phyloP scores from a whole-genome alignment of 306 rosid species.

The Rubus idaeus region DNA sequence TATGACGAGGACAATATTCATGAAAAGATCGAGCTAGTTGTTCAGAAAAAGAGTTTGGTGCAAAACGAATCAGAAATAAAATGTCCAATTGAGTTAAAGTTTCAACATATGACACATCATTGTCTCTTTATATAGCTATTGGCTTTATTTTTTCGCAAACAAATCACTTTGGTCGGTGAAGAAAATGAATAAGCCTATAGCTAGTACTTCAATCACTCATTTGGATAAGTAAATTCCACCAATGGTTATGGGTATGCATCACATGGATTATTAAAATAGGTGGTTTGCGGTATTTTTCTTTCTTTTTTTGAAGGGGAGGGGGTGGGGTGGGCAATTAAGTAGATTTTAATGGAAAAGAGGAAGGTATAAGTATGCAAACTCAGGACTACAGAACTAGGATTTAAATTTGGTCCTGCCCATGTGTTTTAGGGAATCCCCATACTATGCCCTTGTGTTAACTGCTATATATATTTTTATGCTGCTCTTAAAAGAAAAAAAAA shows the following conservation, averaged over 20 bases:
- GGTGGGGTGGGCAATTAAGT: too few species aligned
- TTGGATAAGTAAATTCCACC: not conserved
- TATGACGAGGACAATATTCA: not conserved
- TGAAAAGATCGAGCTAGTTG: not conserved
- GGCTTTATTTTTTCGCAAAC: too few species aligned
- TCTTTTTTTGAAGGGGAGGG: too few species aligned
- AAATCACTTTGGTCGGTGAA: not conserved
- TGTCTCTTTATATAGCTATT: too few species aligned
- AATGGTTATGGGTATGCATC: not conserved
- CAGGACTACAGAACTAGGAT: not conserved
- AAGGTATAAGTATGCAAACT: not conserved
- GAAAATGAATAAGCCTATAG: not conserved
- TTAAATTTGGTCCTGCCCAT: constrained; percentile 20
- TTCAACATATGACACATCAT: too few species aligned
- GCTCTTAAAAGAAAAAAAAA: too few species aligned
- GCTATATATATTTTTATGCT: not conserved
- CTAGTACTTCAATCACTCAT: not conserved
- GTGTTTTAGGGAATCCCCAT: constrained; percentile 20
- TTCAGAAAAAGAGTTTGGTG: not conserved
- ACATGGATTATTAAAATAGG: not conserved
- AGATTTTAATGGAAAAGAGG: not conserved
- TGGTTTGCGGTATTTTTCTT: too few species aligned
- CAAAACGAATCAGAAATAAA: not conserved
- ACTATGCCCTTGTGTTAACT: constrained; percentile 15
- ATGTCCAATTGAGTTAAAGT: too few species aligned